These are phyloP conservation scores for Allomyces arbusculus DNA, from an alignment of 192 early-diverging fungal species.

Conservation along the genomic window DNA sequence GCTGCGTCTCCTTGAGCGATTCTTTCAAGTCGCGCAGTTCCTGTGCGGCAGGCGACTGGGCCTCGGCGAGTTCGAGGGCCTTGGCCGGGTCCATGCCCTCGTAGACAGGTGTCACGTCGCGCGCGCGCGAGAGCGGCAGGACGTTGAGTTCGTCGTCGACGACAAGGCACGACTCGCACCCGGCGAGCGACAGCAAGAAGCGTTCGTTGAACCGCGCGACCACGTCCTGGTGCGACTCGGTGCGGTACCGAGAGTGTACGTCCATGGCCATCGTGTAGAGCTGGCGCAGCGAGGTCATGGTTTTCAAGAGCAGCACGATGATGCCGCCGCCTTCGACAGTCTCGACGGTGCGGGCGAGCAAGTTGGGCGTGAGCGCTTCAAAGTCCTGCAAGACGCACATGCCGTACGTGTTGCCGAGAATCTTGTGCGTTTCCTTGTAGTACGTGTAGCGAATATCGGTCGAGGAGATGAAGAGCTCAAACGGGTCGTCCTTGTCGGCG, in stretches of 20 bases:
- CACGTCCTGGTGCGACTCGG: constrained; percentile 80
- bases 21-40: constrained; percentile 69
- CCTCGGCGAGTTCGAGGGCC: neutral
- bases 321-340: constrained; percentile 96
- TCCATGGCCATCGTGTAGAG: constrained; percentile 99
- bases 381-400: constrained; percentile 99
- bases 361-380: constrained; percentile 93
- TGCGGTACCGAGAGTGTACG: constrained; percentile 86
- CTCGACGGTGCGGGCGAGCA: constrained; percentile 89
- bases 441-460: constrained; percentile 96
- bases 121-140: constrained; percentile 49
- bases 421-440: constrained; percentile 98
- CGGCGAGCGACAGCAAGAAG: constrained; percentile 81
- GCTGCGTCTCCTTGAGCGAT: constrained; percentile 76
- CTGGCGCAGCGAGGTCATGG: constrained; percentile 89
- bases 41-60: constrained; percentile 8
- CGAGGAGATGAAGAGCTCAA: constrained; percentile 87
- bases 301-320: constrained; percentile 77
- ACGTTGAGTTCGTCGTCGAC: constrained; percentile 98
- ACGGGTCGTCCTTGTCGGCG: constrained; percentile 89
- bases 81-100: neutral
- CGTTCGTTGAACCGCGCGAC: constrained; percentile 94
- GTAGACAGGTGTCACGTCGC: neutral
- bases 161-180: constrained; percentile 71
- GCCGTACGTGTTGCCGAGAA: constrained; percentile 92